These are phyloP conservation scores for Chaetomium strumarium DNA, from an alignment of 2,329 filamentous ascomycete species.

Conservation along the genomic window DNA sequence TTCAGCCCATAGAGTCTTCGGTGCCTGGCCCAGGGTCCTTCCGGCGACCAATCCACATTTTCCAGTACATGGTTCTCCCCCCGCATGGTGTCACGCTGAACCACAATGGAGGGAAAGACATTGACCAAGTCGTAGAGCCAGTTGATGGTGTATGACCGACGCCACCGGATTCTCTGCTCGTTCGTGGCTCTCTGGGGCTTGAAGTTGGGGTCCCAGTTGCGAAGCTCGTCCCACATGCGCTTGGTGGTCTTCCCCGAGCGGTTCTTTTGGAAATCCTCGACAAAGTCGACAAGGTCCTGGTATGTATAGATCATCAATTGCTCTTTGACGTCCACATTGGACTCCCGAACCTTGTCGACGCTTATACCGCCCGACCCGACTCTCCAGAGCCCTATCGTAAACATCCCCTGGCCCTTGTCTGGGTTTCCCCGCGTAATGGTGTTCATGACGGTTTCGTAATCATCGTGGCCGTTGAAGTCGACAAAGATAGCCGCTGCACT, in stretches of 20 bases:
- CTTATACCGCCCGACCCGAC: slow-evolving; percentile 3
- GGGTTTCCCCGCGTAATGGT: slow-evolving; percentile 35
- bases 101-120: slow-evolving; percentile 35
- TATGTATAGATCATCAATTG: slow-evolving; percentile 39
- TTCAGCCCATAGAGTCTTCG: slow-evolving; percentile 39
- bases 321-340: slow-evolving; percentile 36
- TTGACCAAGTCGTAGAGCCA: slow-evolving; percentile 49
- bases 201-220: slow-evolving; percentile 37
- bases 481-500: slow-evolving; percentile 35
- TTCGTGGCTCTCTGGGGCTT: slow-evolving; percentile 34
- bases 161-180: slow-evolving; percentile 39
- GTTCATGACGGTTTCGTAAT: slow-evolving; percentile 35
- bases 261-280: slow-evolving; percentile 40
- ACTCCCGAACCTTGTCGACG: slow-evolving; percentile 20
- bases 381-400: slow-evolving; percentile 17
- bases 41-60: slow-evolving; percentile 37
- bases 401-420: slow-evolving; percentile 28
- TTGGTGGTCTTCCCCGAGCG: slow-evolving; percentile 43
- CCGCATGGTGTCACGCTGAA: slow-evolving; percentile 33
- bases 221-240: slow-evolving; percentile 34
- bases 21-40: slow-evolving; percentile 33
- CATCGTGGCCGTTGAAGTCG: slow-evolving; percentile 41
- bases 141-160: slow-evolving; percentile 43
- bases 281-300: slow-evolving; percentile 38
- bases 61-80: slow-evolving; percentile 32